These are phyloP conservation scores for Erodium trifolium DNA, from an alignment of 441 rosid genomes.

Conservation along the genomic window DNA sequence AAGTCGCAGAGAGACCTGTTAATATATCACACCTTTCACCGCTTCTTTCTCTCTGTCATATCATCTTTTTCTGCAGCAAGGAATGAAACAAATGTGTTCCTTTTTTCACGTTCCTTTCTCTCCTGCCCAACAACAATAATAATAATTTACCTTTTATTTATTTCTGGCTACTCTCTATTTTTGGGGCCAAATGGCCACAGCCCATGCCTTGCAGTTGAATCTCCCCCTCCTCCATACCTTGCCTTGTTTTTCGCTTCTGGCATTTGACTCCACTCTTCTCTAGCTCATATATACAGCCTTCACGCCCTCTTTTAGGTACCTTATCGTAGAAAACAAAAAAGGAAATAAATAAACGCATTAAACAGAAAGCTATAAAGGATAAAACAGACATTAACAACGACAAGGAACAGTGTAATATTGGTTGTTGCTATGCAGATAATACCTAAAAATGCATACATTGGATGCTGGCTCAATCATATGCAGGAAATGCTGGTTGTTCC, in stretches of 20 bases:
- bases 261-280: background rate
- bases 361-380: background rate
- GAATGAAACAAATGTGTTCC: constrained; percentile 5
- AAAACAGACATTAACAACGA: no score
- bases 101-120: background rate
- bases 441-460: background rate
- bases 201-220: no score
- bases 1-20: background rate
- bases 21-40: constrained; percentile 3
- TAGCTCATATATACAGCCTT: background rate
- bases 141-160: background rate
- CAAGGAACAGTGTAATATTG: background rate
- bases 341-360: background rate
- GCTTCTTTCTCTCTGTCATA: constrained; percentile 5
- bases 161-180: background rate
- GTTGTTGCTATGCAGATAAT: background rate
- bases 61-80: constrained; percentile 4
- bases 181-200: constrained; percentile 4
- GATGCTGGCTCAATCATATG: background rate
- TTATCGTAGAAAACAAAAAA: background rate
- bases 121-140: background rate
- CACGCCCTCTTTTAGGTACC: background rate
- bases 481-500: background rate
- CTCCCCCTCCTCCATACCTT: no score
- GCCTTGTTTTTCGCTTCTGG: background rate